A percentile compares a stretch with the other conserved stretches of the same genome.
Evolutionary conservation across 2,329 filamentous ascomycete species (phyloP).

Genomic region (Sarocladium strictum): DNA sequence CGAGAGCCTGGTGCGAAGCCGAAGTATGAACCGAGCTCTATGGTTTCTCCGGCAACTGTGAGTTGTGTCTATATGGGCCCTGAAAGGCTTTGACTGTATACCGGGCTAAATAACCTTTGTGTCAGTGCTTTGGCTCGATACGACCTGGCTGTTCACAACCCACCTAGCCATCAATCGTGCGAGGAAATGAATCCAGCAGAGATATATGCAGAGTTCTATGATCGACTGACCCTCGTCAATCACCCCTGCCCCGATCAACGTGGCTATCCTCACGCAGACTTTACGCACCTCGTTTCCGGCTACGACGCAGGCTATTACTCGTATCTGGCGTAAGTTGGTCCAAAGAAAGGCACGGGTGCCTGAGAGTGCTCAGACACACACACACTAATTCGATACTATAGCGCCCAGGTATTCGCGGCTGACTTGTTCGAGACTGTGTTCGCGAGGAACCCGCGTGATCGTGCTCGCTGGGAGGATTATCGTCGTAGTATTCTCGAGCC

Average conservation of each 20-base stretch:
- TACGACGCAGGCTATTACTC: conserved; percentile 22
- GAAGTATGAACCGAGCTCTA: background rate
- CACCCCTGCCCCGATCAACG: background rate
- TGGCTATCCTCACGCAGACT: conserved; percentile 15
- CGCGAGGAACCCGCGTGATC: conserved; percentile 13
- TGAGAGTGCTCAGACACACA: background rate
- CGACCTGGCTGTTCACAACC: background rate
- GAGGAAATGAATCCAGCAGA: background rate
- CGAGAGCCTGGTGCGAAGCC: background rate
- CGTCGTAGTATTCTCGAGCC: conserved; percentile 15
- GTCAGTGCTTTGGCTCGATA: background rate
- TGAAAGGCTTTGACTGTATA: background rate
- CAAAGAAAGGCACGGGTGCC: background rate
- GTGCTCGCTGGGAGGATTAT: conserved; percentile 16
- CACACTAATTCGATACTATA: background rate
- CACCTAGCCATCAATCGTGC: background rate
- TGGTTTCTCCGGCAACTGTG: background rate
- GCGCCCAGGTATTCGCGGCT: conserved; percentile 17
- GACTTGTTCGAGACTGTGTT: conserved; percentile 19
- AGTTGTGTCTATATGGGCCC: background rate
- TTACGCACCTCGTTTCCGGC: conserved; percentile 17
- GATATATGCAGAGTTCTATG: background rate
- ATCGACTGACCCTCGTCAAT: background rate
- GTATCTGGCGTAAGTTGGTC: conserved; percentile 16
- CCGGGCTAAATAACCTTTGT: background rate